Evolutionary conservation across 1,284 basidiomycete species (phyloP).

Genomic region (Meira miltonrushii): DNA sequence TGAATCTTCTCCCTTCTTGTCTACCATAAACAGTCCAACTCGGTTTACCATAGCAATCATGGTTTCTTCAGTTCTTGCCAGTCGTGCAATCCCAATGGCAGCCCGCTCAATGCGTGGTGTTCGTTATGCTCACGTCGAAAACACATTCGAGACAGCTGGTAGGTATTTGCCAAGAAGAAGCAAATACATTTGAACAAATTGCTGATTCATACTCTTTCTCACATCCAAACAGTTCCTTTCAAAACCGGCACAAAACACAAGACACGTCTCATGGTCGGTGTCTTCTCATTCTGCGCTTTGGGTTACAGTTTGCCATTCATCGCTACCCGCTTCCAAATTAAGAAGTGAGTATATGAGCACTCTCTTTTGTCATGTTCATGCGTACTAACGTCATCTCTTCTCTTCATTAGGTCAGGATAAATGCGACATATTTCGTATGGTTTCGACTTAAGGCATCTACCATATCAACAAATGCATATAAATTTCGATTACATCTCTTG

Average conservation of each 20-base stretch:
- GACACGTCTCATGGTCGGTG: constrained; percentile 34
- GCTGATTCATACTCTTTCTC: background rate
- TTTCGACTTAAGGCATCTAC: too few species aligned
- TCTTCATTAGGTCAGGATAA: too few species aligned
- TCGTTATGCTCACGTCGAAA: constrained; percentile 48
- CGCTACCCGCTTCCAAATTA: constrained; percentile 46
- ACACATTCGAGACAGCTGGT: constrained; percentile 49
- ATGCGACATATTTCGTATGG: too few species aligned
- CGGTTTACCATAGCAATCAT: background rate
- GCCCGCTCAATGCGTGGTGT: constrained; percentile 11
- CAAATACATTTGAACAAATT: background rate
- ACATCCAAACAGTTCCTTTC: constrained; percentile 41
- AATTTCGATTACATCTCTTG: too few species aligned
- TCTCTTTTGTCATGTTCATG: too few species aligned
- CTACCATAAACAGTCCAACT: too few species aligned
- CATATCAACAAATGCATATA: too few species aligned
- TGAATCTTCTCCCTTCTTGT: too few species aligned
- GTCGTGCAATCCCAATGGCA: constrained; percentile 3
- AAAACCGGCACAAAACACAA: constrained; percentile 41
- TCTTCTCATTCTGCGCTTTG: constrained; percentile 38
- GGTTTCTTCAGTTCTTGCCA: constrained; percentile 6
- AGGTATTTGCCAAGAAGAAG: background rate
- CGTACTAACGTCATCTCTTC: too few species aligned
- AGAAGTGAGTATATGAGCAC: background rate
- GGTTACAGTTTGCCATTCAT: constrained; percentile 46